Evolutionary conservation across 2,329 filamentous ascomycete genomes (phyloP), one percentile per base, ranked within the genome.

Genomic region (Exophiala dermatitidis): DNA sequence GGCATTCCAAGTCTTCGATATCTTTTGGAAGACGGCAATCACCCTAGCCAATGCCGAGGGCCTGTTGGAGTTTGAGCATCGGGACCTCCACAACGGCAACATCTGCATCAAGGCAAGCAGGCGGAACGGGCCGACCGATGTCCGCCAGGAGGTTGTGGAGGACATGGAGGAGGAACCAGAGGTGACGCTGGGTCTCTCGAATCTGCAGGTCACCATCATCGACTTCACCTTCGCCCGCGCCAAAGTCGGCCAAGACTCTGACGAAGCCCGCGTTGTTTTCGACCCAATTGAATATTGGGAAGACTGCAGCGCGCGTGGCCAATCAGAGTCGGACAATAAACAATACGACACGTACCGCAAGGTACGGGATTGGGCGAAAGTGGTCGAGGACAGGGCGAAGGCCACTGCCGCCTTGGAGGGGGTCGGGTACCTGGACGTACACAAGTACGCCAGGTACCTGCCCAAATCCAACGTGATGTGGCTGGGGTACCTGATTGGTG

Each of bases 221-320:
- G 82, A 85, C 65, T 85, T 85, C 66, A 84, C 82, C 1, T 74
- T 85, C 34, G 84, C 81, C 1, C 77, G 82, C n/a, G 80, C 80
- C 1, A 72, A 76, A 28, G 69, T 83, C 57, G 40, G 40, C 34
- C 42, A 38, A 3, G 56, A 53, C 26, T 33, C 34, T 32, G 45
- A 46, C 6, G 26, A 33, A 19, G 53, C 46, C 38, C 9, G 45
- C 33, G 44, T 59, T 12, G 46, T 61, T 28, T 59, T 54, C 44
- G 56, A 59, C 41, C 53, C 56, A 9, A 56, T 56, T 19, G 8
- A 34, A 10, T 50, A 46, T 38, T 55, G 53, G 52, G 55, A 60
- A 37, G 37, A 46, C 3, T 50, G 54, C 10, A 30, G 48, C 9
- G 42, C 33, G 26, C 37, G 52, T 52, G 43, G 52, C 57, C 45